phyloP scores from a whole-genome alignment of 495 filamentous ascomycete species.

The Diplogelasinospora grovesii region DNA sequence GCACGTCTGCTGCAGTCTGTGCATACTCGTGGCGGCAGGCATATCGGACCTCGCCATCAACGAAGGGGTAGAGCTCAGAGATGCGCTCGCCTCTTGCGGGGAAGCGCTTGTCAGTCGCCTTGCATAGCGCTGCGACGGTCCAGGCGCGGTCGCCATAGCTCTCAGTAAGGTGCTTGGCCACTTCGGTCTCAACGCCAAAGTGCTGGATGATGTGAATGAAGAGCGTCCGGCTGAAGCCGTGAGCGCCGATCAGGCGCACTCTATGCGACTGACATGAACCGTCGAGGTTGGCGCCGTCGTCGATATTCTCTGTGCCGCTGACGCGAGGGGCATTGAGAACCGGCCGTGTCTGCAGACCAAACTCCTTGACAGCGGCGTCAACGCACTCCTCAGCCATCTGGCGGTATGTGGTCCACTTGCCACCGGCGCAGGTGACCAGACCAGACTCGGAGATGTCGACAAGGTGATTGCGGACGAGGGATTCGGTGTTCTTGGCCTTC shows the following conservation, averaged over 20 bases:
- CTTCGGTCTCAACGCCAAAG: conserved; percentile 91
- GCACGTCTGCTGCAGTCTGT: conserved; percentile 85
- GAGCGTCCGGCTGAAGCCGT: conserved; percentile 89
- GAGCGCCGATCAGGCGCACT: conserved; percentile 84
- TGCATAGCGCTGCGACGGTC: conserved; percentile 82
- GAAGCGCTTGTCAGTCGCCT: conserved; percentile 76
- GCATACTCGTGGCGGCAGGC: conserved; percentile 88
- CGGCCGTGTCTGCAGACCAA: conserved; percentile 59
- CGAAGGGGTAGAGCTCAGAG: conserved; percentile 78
- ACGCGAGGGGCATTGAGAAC: conserved; percentile 60
- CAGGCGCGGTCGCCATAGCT: conserved; percentile 95
- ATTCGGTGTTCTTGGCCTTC: conserved; percentile 87
- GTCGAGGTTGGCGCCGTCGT: conserved; percentile 71
- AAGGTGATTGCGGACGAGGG: conserved; percentile 91
- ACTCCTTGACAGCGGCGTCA: conserved; percentile 76
- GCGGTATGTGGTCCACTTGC: conserved; percentile 98
- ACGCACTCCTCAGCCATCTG: conserved; percentile 98
- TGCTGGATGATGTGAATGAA: conserved; percentile 99
- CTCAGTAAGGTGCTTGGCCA: conserved; percentile 81
- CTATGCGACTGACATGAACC: conserved; percentile 87
- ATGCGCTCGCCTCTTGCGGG: conserved; percentile 83
- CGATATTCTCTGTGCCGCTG: conserved; percentile 66
- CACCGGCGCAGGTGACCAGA: conserved; percentile 89
- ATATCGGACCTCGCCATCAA: conserved; percentile 95
- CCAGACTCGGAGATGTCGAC: conserved; percentile 81